A percentile compares a stretch with the other conserved stretches of the same genome.
Evolutionary conservation across 768 basidiomycete species (phyloP).

Genomic region (Suillus alpinus): DNA sequence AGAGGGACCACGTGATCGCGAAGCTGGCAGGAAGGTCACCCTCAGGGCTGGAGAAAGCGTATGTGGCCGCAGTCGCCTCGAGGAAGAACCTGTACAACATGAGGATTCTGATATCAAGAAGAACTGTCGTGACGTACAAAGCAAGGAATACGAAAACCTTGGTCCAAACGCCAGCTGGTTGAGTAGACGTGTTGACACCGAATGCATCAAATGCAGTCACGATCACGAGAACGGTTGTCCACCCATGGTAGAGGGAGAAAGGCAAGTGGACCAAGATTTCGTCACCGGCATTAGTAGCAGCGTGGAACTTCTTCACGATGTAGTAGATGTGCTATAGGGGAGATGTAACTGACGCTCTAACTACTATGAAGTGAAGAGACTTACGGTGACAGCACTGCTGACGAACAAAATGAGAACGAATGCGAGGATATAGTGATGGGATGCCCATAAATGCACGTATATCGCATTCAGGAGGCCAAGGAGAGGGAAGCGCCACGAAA

Average conservation of each 20-base stretch:
- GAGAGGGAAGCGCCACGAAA: slow-evolving; percentile 90
- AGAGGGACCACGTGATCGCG: slow-evolving; percentile 91
- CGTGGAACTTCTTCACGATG: slow-evolving; percentile 83
- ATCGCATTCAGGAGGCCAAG: slow-evolving; percentile 84
- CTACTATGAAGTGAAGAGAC: slow-evolving; percentile 9
- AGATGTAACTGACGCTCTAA: slow-evolving; percentile 42
- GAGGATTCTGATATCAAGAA: slow-evolving; percentile 7
- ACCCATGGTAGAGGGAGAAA: slow-evolving; percentile 94
- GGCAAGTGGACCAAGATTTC: slow-evolving; percentile 94
- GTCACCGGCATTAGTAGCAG: slow-evolving; percentile 60
- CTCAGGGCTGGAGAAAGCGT: slow-evolving; percentile 86
- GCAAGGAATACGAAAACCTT: slow-evolving; percentile 94
- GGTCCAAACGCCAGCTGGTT: slow-evolving; percentile 81
- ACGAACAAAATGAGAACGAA: slow-evolving; percentile 89
- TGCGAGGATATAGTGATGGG: slow-evolving; percentile 71
- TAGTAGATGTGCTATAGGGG: slow-evolving; percentile 81
- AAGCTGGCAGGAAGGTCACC: slow-evolving; percentile 92
- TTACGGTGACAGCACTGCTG: slow-evolving; percentile 61
- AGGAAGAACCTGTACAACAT: slow-evolving; percentile 70
- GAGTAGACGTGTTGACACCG: slow-evolving; percentile 66
- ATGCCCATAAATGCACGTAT: slow-evolving; percentile 87
- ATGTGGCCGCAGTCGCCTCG: slow-evolving; percentile 88
- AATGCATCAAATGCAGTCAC: slow-evolving; percentile 87
- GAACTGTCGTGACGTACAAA: slow-evolving; percentile 46
- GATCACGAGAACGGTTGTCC: slow-evolving; percentile 82